Evolutionary conservation across 306 rosid species (phyloP), one percentile per base, ranked within the genome.

Genomic region (Vigna trinervia): DNA sequence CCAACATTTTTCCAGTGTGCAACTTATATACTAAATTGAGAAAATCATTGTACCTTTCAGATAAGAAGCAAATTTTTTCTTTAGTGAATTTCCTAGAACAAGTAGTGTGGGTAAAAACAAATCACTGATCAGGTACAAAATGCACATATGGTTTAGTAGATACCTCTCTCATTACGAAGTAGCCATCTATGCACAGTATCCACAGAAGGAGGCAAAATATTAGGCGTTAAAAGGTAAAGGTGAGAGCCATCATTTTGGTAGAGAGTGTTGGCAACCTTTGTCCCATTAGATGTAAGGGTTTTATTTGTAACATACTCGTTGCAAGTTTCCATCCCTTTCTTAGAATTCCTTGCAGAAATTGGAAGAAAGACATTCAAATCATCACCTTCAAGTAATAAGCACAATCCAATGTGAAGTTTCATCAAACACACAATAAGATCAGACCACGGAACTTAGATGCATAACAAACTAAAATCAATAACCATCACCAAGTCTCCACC

Each of bases 231-330:
- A 62, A 92, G 65, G 83, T 86, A 90, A 48, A 89, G 78, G 84
- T 20, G 70, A 70, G 94, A 87, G 74, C 97, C 98, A 85, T 94
- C 97, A 75, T 90, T 90, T 87, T 83, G 90, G 85, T 80, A 91
- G 89, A 85, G 89, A 74, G 86, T 74, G 13, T 94, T 77, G 75
- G 89, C 79, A 39, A 89, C 87, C 69, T 58, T 51, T 61, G 82
- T 83, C 75, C 88, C 87, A 68, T 69, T 77, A 80, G 86, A 81
- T 69, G 28, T 13, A 67, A 48, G 77, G 28, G 78, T 79, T 63
- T 78, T 36, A 67, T 20, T 66, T 57, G 66, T 45, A 59, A 66
- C 76, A 84, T 50, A 72, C 46, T 71, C 72, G 45, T 81, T 81
- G 81, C 79, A 62, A 76, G 75, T 50, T 45, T 81, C 76, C 51